Conservation (phyloP, 2,329 filamentous ascomycete genomes). For the Fusarium neocosmosporiellum region DNA sequence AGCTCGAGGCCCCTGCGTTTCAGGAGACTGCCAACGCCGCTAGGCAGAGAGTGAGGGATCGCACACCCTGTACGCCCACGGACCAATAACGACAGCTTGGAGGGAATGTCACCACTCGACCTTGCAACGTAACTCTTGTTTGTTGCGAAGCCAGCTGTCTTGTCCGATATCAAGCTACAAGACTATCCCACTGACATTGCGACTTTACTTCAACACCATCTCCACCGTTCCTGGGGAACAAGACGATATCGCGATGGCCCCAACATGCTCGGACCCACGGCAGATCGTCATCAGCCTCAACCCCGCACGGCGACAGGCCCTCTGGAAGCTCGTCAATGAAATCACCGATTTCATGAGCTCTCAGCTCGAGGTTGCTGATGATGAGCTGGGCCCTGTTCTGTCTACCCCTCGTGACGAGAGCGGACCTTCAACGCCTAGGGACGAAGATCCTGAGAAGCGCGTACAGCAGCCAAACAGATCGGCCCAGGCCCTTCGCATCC, state of each 20-base stretch:
- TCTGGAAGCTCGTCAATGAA: constrained; percentile 62
- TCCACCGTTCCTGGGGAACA: not conserved
- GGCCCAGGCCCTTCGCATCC: constrained; percentile 48
- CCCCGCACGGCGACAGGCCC: constrained; percentile 61
- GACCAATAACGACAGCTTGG: not conserved
- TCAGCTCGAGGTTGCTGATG: constrained; percentile 56
- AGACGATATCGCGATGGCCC: constrained; percentile 57
- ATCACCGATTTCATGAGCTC: constrained; percentile 66
- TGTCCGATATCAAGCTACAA: not conserved
- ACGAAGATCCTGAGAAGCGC: constrained; percentile 19
- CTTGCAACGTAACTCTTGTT: constrained; percentile 4
- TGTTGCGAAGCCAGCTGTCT: constrained; percentile 10
- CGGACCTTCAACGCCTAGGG: constrained; percentile 14
- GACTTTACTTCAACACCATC: not conserved
- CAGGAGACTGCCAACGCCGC: constrained; percentile 6
- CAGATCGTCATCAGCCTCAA: constrained; percentile 67
- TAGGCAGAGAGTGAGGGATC: constrained; percentile 9
- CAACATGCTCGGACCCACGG: constrained; percentile 64
- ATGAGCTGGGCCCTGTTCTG: constrained; percentile 47
- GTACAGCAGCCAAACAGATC: constrained; percentile 31
- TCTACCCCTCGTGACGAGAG: constrained; percentile 27
- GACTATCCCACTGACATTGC: not conserved
- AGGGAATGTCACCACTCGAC: constrained; percentile 12
- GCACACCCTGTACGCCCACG: constrained; percentile 9
- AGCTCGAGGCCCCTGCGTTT: constrained; percentile 12